phyloP scores from a whole-genome alignment of 2,329 filamentous ascomycete genomes.

The Colletotrichum graminicola region DNA sequence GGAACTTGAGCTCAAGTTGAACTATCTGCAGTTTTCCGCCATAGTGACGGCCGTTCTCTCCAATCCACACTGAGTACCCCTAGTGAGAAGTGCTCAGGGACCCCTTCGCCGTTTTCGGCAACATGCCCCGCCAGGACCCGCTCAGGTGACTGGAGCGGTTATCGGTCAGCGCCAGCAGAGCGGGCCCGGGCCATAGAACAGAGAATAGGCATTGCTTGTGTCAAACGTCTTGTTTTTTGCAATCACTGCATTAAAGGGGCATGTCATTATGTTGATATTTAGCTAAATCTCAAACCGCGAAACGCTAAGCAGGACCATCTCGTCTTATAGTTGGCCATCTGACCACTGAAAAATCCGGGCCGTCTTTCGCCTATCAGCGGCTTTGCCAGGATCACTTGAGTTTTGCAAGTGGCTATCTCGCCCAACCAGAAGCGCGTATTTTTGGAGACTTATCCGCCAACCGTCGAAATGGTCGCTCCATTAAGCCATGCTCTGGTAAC shows the following conservation, averaged over 20 bases:
- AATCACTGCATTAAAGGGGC: neutral
- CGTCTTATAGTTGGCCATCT: conserved; percentile 34
- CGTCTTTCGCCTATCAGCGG: conserved; percentile 40
- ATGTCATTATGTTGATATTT: neutral
- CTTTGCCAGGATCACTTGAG: conserved; percentile 36
- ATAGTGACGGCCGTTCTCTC: neutral
- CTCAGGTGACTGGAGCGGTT: conserved; percentile 23
- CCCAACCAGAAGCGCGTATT: conserved; percentile 33
- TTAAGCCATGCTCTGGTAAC: conserved; percentile 18
- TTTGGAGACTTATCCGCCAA: conserved; percentile 20
- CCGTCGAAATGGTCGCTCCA: conserved; percentile 27
- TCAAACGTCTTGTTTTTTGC: neutral
- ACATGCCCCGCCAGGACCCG: conserved; percentile 8
- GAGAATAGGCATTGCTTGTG: neutral
- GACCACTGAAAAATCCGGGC: conserved; percentile 22
- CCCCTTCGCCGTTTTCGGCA: conserved; percentile 15
- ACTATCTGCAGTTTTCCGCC: neutral
- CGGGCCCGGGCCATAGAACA: neutral
- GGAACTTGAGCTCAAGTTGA: conserved; percentile 56
- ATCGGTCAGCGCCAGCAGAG: conserved; percentile 1
- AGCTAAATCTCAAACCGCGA: conserved; percentile 7
- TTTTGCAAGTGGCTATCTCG: conserved; percentile 18
- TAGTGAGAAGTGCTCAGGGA: conserved; percentile 23
- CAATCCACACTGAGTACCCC: neutral
- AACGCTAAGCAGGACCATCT: conserved; percentile 23